Conservation (phyloP, 2,329 filamentous ascomycete species). For the Monilinia vaccinii-corymbosi region DNA sequence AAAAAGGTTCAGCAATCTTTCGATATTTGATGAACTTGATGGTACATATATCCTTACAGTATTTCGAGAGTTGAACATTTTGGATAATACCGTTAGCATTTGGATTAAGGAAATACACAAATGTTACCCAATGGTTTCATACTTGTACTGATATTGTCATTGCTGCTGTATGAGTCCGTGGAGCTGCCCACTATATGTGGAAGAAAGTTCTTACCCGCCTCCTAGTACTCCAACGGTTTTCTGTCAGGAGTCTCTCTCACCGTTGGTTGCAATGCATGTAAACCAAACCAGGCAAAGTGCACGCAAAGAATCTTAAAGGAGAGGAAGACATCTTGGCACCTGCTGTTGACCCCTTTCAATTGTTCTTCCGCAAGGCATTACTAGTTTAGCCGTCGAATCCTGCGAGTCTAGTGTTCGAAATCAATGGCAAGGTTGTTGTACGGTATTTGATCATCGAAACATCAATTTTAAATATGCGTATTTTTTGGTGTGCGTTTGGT, state of each 20-base stretch:
- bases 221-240: too few species aligned
- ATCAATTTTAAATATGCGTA: too few species aligned
- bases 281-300: background rate
- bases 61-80: too few species aligned
- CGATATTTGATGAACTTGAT: background rate
- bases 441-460: background rate
- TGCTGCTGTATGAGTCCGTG: background rate
- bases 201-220: background rate
- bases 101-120: background rate
- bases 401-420: background rate
- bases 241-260: fast-evolving
- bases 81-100: background rate
- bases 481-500: too few species aligned
- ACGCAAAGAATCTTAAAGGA: too few species aligned
- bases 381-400: background rate
- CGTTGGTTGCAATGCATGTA: background rate
- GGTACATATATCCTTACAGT: background rate
- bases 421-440: background rate
- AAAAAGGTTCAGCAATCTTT: background rate
- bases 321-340: background rate
- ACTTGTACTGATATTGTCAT: background rate
- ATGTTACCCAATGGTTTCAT: background rate
- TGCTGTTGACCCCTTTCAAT: background rate
- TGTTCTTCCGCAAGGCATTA: background rate
- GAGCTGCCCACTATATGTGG: background rate